Conservation (phyloP, 179 eudicot genomes). For the Heliamphora pulchella region DNA sequence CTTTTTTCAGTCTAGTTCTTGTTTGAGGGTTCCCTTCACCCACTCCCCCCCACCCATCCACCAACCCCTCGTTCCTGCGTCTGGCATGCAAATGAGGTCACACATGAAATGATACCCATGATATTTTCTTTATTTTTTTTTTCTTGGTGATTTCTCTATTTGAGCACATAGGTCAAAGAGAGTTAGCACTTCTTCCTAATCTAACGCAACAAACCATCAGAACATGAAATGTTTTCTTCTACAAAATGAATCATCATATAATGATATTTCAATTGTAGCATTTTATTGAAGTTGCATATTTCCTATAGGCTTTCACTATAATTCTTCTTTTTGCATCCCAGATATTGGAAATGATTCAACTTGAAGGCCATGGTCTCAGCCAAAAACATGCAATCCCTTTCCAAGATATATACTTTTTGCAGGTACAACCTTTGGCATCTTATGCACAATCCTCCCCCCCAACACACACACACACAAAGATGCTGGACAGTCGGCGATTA, state of each 20-base stretch:
- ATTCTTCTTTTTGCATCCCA: slow-evolving; percentile 16
- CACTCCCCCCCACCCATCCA: too few relatives aligned
- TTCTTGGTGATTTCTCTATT: not conserved
- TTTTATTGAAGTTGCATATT: not conserved
- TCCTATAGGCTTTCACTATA: slow-evolving; percentile 5
- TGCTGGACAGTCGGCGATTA: too few relatives aligned
- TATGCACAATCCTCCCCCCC: not conserved
- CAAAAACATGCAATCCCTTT: slow-evolving; percentile 40
- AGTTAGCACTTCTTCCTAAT: not conserved
- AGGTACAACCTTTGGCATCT: slow-evolving; percentile 22
- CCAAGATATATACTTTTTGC: slow-evolving; percentile 34
- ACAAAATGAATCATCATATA: not conserved
- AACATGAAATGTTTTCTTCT: not conserved
- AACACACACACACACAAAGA: too few relatives aligned
- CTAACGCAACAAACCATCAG: not conserved
- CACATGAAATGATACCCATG: too few relatives aligned
- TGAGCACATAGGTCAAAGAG: too few relatives aligned
- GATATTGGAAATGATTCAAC: slow-evolving; percentile 43
- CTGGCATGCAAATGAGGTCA: not conserved
- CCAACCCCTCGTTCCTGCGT: not conserved
- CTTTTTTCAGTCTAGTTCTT: not conserved
- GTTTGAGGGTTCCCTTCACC: not conserved
- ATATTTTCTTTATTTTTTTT: too few relatives aligned
- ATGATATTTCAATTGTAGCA: not conserved
- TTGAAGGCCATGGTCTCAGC: slow-evolving; percentile 40